Evolutionary conservation across 1,284 basidiomycete genomes (phyloP).

Genomic region (Caloboletus firmus): DNA sequence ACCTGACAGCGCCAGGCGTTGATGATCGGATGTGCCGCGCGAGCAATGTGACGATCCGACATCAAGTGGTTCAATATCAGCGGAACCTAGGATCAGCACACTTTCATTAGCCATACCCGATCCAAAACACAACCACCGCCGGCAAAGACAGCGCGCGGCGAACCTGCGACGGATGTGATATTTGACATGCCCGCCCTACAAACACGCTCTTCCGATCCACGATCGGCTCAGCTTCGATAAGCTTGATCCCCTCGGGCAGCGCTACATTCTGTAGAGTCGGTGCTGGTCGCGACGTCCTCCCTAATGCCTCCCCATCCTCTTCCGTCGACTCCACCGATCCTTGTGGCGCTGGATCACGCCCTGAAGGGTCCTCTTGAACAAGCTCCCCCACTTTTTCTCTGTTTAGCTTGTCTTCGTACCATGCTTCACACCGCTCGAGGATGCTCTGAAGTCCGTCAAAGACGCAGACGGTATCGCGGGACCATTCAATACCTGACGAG

Average conservation of each 20-base stretch:
- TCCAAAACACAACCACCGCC: background rate
- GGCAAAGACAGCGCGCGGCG: background rate
- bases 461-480: slow-evolving; percentile 73
- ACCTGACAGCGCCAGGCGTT: slow-evolving; percentile 84
- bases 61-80: slow-evolving; percentile 70
- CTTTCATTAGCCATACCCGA: background rate
- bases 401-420: slow-evolving; percentile 70
- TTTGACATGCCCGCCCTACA: slow-evolving; percentile 77
- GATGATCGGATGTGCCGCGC: slow-evolving; percentile 87
- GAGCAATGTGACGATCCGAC: slow-evolving; percentile 69
- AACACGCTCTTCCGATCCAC: slow-evolving; percentile 82
- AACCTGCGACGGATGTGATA: slow-evolving; percentile 78
- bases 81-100: slow-evolving; percentile 53
- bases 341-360: slow-evolving; percentile 21
- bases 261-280: slow-evolving; percentile 19
- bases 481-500: slow-evolving; percentile 70
- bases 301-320: slow-evolving; percentile 1
- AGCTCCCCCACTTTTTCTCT: slow-evolving; percentile 57
- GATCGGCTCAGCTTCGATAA: slow-evolving; percentile 75
- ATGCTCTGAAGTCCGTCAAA: slow-evolving; percentile 86
- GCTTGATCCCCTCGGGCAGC: slow-evolving; percentile 61
- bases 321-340: slow-evolving; percentile 3
- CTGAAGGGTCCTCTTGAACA: slow-evolving; percentile 54
- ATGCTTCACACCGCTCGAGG: slow-evolving; percentile 62
- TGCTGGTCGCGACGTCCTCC: background rate